A percentile compares a stretch with the other conserved stretches of the same genome.
Evolutionary conservation across 2,329 filamentous ascomycete genomes (phyloP).

Genomic region (Aureobasidium uvarum): DNA sequence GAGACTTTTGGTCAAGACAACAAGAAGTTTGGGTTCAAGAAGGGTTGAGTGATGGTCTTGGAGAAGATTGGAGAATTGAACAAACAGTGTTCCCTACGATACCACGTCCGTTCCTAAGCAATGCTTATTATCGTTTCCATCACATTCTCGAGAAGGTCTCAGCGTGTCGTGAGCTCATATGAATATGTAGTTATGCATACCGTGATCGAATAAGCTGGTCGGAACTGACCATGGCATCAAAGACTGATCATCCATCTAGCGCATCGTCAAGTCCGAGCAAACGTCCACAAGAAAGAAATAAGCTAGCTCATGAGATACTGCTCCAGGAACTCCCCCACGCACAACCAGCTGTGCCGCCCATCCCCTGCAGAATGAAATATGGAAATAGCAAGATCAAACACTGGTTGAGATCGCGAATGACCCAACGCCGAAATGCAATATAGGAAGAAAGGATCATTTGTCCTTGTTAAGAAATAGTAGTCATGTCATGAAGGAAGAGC

Average conservation of each 20-base stretch:
- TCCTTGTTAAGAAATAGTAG: not conserved
- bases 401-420: not conserved
- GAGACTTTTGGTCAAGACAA: not conserved
- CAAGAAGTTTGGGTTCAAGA: conserved; percentile 2
- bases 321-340: not conserved
- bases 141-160: too few species aligned
- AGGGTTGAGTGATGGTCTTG: not conserved
- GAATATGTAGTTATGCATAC: not conserved
- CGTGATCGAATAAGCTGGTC: not conserved
- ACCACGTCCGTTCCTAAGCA: too few species aligned
- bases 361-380: not conserved
- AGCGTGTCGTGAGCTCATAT: too few species aligned
- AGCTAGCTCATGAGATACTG: not conserved
- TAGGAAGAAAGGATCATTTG: not conserved
- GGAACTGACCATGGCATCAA: not conserved
- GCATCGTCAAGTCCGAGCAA: not conserved
- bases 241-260: not conserved
- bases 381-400: not conserved
- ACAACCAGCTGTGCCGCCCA: not conserved
- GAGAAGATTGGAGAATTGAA: not conserved
- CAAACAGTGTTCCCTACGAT: too few species aligned
- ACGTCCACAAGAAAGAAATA: not conserved
- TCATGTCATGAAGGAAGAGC: conserved; percentile 17
- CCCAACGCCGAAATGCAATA: not conserved
- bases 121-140: too few species aligned